These are phyloP conservation scores for Aspergillus flavus DNA, from an alignment of 2,329 filamentous ascomycete genomes.

Conservation along the genomic window DNA sequence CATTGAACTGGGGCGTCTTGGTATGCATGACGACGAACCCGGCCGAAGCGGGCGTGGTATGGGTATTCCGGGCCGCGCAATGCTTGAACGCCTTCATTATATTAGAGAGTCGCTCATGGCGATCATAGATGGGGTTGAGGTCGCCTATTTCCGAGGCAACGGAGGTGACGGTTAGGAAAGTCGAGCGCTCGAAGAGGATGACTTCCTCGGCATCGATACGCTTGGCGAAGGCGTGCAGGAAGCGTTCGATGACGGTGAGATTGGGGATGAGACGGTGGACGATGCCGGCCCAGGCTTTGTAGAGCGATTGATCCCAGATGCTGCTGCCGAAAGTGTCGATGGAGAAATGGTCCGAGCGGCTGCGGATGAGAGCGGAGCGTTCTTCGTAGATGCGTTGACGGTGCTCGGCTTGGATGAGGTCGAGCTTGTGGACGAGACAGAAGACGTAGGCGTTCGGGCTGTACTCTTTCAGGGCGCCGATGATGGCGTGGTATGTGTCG, in stretches of 20 bases:
- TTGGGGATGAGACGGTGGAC: constrained; percentile 99
- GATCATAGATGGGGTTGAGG: constrained; percentile 85
- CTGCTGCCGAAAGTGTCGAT: constrained; percentile 91
- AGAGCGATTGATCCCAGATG: constrained; percentile 98
- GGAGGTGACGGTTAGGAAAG: constrained; percentile 92
- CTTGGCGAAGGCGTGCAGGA: constrained; percentile 78
- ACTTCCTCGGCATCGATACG: constrained; percentile 92
- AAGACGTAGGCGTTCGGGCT: constrained; percentile 83
- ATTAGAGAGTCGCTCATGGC: constrained; percentile 92
- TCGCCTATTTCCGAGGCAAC: constrained; percentile 76
- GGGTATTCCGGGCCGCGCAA: constrained; percentile 52
- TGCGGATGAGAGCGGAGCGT: constrained; percentile 73
- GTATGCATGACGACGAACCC: constrained; percentile 51
- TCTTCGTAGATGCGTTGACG: constrained; percentile 84
- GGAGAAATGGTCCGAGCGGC: constrained; percentile 71
- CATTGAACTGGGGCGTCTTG: constrained; percentile 71
- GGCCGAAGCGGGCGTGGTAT: constrained; percentile 45
- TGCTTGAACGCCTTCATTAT: constrained; percentile 99
- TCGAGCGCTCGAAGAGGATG: constrained; percentile 91
- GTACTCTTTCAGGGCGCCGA: constrained; percentile 84
- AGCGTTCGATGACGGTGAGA: constrained; percentile 80
- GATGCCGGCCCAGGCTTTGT: constrained; percentile 97
- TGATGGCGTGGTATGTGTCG: constrained; percentile 87
- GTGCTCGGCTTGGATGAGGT: constrained; percentile 79
- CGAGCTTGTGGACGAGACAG: constrained; percentile 98